Evolutionary conservation across 352 stramenopile species (phyloP).

Genomic region (Nothophytophthora sp.): DNA sequence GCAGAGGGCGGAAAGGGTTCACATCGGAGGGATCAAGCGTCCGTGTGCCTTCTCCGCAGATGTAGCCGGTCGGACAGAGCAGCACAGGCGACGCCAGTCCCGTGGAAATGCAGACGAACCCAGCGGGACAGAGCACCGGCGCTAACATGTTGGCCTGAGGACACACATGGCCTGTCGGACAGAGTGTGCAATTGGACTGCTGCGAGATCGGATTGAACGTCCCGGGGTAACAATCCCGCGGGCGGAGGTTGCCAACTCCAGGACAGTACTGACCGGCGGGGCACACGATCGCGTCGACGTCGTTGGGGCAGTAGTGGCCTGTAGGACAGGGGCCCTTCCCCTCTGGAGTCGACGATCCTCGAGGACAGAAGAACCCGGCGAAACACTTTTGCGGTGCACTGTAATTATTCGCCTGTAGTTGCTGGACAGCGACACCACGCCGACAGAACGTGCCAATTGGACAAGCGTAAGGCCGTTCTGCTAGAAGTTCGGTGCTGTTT

Average conservation of each 20-base stretch:
- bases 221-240: conserved; percentile 92
- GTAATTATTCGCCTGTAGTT: conserved; percentile 86
- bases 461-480: conserved; percentile 95
- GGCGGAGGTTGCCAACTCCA: conserved; percentile 93
- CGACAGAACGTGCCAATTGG: conserved; percentile 94
- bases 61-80: conserved; percentile 94
- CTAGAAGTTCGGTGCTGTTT: conserved; percentile 45
- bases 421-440: conserved; percentile 73
- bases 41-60: conserved; percentile 93
- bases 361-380: conserved; percentile 96
- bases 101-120: conserved; percentile 95
- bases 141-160: conserved; percentile 77
- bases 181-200: conserved; percentile 94
- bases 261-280: conserved; percentile 94
- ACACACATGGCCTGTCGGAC: conserved; percentile 94
- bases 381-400: conserved; percentile 95
- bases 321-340: conserved; percentile 94
- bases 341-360: conserved; percentile 90
- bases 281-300: conserved; percentile 91
- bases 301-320: conserved; percentile 94
- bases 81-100: conserved; percentile 90
- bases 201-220: conserved; percentile 89
- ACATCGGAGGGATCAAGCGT: conserved; percentile 88
- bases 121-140: conserved; percentile 89
- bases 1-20: conserved; percentile 71